Base-by-base conservation (phyloP, 2,329 filamentous ascomycete genomes). In the Xylariaceae sp. region DNA sequence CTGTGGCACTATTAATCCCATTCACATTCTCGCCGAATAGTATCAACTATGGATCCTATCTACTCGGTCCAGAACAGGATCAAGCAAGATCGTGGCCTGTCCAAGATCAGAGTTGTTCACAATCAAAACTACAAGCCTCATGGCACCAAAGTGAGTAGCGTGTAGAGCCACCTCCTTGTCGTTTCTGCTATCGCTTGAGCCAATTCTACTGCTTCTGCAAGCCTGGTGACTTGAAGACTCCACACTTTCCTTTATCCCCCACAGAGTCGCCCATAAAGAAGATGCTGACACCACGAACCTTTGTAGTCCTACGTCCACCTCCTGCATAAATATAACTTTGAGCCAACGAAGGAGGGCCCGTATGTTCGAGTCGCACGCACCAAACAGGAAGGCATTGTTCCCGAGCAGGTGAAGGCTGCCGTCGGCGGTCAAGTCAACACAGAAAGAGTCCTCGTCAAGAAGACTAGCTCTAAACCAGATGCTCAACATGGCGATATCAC, bases 291-390 rank as follows among this genome's bases (percentile, higher is more conserved):
- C 26, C 9, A 40, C 40, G 11, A n/a, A 14, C 4, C 24, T 28
- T 11, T n/a, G 2, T 36, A 60, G 73, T 86, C 85, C 28, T 89
- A 89, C 66, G 81, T 86, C 63, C 80, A 79, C 63, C 73, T 82
- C 7, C 73, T 89, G 65, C 81, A 81, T 69, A 87, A 87, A 70
- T 89, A 83, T 70, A 78, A 82, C 56, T 86, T 90, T 68, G 73
- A 80, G 19, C 85, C 87, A 29, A 88, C 87, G 56, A 77, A 82
- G 60, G 79, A 81, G 1, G 86, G 87, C 4, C 87, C 85, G 6
- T 90, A 85, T 73, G 79, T 78, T 61, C 76, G 83, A 59, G 71
- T 77, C 58, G 76, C 79, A 26, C 75, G 77, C 29, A 68, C 80
- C 52, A 72, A 79, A 24, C 77, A 85, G 59, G 77, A 78, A 34